phyloP scores from a whole-genome alignment of 2,329 filamentous ascomycete species.

The Stenocarpella maydis region DNA sequence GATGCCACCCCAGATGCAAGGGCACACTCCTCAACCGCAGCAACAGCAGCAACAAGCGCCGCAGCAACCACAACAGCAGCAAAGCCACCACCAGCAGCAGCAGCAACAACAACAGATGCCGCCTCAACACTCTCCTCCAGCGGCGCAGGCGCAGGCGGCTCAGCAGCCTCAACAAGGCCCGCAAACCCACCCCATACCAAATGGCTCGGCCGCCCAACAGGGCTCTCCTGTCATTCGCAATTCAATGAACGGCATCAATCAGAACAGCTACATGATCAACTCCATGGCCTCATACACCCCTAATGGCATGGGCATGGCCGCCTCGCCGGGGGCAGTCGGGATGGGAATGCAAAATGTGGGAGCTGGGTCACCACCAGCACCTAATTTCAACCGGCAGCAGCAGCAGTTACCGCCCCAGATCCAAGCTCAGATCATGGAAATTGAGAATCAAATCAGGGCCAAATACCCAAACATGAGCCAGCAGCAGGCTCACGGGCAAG shows the following conservation, averaged over 20 bases:
- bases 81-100: slow-evolving; percentile 47
- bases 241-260: slow-evolving; percentile 53
- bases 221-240: slow-evolving; percentile 44
- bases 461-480: slow-evolving; percentile 60
- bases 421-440: slow-evolving; percentile 57
- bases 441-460: slow-evolving; percentile 60
- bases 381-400: slow-evolving; percentile 36
- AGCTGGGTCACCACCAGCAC: slow-evolving; percentile 52
- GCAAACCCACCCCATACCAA: slow-evolving; percentile 47
- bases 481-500: slow-evolving; percentile 59
- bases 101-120: slow-evolving; percentile 43
- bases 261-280: slow-evolving; percentile 62
- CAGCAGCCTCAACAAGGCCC: slow-evolving; percentile 48
- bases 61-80: slow-evolving; percentile 49
- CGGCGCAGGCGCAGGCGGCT: slow-evolving; percentile 42
- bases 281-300: slow-evolving; percentile 58
- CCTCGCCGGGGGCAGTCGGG: slow-evolving; percentile 51
- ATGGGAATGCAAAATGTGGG: slow-evolving; percentile 57
- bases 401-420: slow-evolving; percentile 57
- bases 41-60: slow-evolving; percentile 40
- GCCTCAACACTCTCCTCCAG: slow-evolving; percentile 41
- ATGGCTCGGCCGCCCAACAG: slow-evolving; percentile 31
- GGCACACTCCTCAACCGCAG: slow-evolving; percentile 47
- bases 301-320: slow-evolving; percentile 53
- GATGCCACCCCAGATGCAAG: slow-evolving; percentile 48